Evolutionary conservation across 140 eudicot species (phyloP).

Genomic region (Senecio squalidus): DNA sequence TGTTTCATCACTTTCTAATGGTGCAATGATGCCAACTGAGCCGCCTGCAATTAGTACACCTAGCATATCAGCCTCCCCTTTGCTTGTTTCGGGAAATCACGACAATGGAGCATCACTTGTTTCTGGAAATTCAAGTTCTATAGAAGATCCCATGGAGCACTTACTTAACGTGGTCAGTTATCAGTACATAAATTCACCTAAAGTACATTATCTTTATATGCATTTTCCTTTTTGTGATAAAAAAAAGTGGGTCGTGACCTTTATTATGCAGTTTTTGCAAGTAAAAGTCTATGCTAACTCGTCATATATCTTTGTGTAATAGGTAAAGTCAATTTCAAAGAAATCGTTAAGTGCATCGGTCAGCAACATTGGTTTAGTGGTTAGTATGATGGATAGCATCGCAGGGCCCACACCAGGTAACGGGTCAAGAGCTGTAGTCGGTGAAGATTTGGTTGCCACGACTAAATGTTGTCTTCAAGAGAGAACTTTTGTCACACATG

Average conservation of each 20-base stretch:
- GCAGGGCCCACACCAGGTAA: slow-evolving; percentile 21
- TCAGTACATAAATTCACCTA: slow-evolving; percentile 7
- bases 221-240: background rate
- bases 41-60: slow-evolving; percentile 74
- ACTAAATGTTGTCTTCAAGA: slow-evolving; percentile 13
- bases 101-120: slow-evolving; percentile 36
- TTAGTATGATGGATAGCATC: slow-evolving; percentile 22
- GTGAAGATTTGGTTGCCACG: slow-evolving; percentile 23
- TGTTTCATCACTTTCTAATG: slow-evolving; percentile 50
- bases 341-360: slow-evolving; percentile 25
- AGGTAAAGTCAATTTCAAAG: slow-evolving; percentile 24
- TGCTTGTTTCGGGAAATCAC: slow-evolving; percentile 65
- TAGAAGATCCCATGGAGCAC: slow-evolving; percentile 79
- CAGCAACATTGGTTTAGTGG: slow-evolving; percentile 27
- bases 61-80: slow-evolving; percentile 86
- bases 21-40: slow-evolving; percentile 48
- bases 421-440: slow-evolving; percentile 16
- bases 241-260: too few relatives aligned
- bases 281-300: slow-evolving; percentile 1
- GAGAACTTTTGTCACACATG: background rate
- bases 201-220: background rate
- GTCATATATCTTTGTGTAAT: slow-evolving; percentile 5
- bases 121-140: slow-evolving; percentile 51
- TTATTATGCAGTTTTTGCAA: background rate
- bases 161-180: slow-evolving; percentile 73